These are phyloP conservation scores for Taphrina confusa DNA, from an alignment of 1,139 yeast genomes.

Conservation along the genomic window DNA sequence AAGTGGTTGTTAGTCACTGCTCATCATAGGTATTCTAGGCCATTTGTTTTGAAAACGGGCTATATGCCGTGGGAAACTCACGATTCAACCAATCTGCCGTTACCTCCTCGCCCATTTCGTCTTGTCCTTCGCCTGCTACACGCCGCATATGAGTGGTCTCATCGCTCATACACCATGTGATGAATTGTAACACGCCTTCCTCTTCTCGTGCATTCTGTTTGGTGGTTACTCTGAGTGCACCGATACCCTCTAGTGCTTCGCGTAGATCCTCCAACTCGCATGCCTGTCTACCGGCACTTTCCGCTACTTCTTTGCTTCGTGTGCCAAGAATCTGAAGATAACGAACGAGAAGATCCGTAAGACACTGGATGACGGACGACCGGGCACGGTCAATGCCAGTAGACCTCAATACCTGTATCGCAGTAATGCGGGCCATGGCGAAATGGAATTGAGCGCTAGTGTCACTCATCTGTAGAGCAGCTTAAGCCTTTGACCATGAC, in stretches of 20 bases:
- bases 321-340: constrained; percentile 53
- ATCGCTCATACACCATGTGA: constrained; percentile 52
- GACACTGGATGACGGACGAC: constrained; percentile 60
- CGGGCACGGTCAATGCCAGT: constrained; percentile 72
- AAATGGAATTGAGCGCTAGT: constrained; percentile 34
- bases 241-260: constrained; percentile 65
- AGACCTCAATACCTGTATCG: constrained; percentile 60
- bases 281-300: constrained; percentile 50
- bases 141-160: constrained; percentile 32
- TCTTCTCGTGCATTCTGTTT: constrained; percentile 50
- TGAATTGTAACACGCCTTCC: constrained; percentile 50
- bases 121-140: constrained; percentile 34
- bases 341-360: constrained; percentile 64
- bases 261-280: constrained; percentile 53
- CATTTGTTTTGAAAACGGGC: too few species aligned
- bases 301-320: constrained; percentile 49
- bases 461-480: constrained; percentile 9
- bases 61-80: too few species aligned
- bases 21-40: too few species aligned
- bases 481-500: not conserved
- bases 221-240: constrained; percentile 47
- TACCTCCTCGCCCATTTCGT: constrained; percentile 24
- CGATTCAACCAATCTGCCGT: constrained; percentile 35
- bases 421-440: constrained; percentile 35
- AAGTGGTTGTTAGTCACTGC: too few species aligned